Base-by-base conservation (phyloP, 108 stramenopile species). In the Skeletonema potamos region DNA sequence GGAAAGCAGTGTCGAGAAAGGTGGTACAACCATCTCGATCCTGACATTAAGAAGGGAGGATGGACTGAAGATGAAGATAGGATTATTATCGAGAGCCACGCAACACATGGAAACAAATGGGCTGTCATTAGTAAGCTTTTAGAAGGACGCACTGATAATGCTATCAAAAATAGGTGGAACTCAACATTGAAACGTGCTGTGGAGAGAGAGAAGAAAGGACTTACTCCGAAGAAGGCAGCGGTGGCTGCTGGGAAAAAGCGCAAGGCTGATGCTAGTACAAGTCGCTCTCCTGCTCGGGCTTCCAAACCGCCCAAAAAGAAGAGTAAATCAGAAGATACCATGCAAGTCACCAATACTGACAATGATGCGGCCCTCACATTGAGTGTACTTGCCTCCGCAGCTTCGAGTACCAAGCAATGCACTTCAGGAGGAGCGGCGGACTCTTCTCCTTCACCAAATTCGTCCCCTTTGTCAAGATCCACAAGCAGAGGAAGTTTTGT, bases 1-100 rank as follows among this genome's bases (percentile, higher is more conserved):
- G 97, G 98, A 1, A 99, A 99, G 73, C 99, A 99, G 83, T 99
- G 99, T 65, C 96, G 99, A 24, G 99, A 99, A 69, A 91, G 99
- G 15, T 99, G 97, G 96, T 97, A 96, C 83, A 99, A 99, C 74
- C 98, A 98, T 72, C 77, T 99, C 8, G 90, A 96, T 81, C 99
- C 99, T 9, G 90, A 85, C 72, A 97, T 99, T 57, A 95, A 94
- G 22, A 97, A 97, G 76, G 84, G 87, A 1, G 88, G 92, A 37
- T 99, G 97, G 97, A 96, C 91, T 13, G 83, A 83, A 41, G 90
- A 94, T 3, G 99, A 99, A 76, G 97, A 98, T 60, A 58, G 71
- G 27, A 65, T 83, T 22, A 86, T 99, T 32, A 82, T 97, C 33
- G 74, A 85, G 8, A 87, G 82, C 44, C 97, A 98, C 66, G 54